Evolutionary conservation across 1,284 basidiomycete genomes (phyloP), one percentile per base, ranked within the genome.

Genomic region (Fomitiporia mediterranea): DNA sequence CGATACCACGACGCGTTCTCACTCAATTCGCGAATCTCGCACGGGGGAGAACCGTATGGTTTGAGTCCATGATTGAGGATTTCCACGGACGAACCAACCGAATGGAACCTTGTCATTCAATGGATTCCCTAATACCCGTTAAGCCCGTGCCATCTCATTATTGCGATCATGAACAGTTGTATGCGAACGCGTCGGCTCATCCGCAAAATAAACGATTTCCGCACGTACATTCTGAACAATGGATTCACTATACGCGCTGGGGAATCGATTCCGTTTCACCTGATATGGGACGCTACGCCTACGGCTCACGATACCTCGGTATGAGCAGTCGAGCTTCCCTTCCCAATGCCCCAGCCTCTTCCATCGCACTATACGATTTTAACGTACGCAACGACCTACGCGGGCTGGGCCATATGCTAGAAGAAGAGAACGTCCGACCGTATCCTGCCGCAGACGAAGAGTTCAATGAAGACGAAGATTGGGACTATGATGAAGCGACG

Each of bases 201-300:
- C 55, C 15, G 19, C 4, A 7, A 7, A 19, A 42, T 4, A 57
- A 52, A 17, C 50, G 51, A 21, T 28, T 37, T 2, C 49, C 55
- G 23, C 50, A 48, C 8, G 8, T 53, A 38, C 49, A 52, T n/a
- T 19, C 50, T 0, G 30, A 34, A 8, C 40, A 48, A 21, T 58
- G 56, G 56, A 28, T 58, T 7, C 25, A 37, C 4, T 25, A 48
- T 23, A 50, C 57, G 27, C 49, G 53, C 23, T 58, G 57, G 57
- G 57, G 53, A 8, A 17, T 58, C 35, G 47, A 39, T 27, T 15
- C 30, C 21, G 39, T 35, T 25, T 35, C 53, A 11, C 34, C 46
- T 25, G 23, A 13, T n/a, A 42, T 37, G 39, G 48, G 39, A n/a
- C 46, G 32, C 32, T 48, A 35, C 34, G 30, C 30, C n/a, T 27